Percentiles rank a stretch among this genome's conserved stretches.
These are phyloP conservation scores for Calonectria hawksworthii DNA, from an alignment of 2,329 filamentous ascomycete genomes.

Conservation along the genomic window DNA sequence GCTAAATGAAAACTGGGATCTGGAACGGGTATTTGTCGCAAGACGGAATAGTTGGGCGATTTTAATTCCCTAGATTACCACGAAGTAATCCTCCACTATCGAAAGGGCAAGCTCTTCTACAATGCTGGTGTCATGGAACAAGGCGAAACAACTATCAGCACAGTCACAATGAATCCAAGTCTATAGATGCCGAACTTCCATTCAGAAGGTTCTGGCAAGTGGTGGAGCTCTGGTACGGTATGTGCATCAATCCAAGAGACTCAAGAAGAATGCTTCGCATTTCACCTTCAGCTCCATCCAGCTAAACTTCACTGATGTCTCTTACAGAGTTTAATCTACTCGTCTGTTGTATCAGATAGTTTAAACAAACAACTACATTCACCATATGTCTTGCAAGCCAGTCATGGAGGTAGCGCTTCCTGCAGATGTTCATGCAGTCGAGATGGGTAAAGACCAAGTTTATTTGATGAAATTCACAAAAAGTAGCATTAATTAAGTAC, in stretches of 20 bases:
- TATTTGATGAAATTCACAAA: too few species aligned
- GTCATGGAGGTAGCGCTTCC: neutral
- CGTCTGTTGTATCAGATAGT: neutral
- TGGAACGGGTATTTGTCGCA: neutral
- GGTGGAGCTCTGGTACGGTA: neutral
- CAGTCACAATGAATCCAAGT: neutral
- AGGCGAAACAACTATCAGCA: neutral
- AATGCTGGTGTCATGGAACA: neutral
- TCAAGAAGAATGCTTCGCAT: neutral
- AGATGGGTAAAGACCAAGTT: neutral
- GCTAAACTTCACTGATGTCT: neutral
- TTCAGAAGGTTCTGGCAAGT: too few species aligned
- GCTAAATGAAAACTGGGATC: neutral
- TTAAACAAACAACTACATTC: accelerated
- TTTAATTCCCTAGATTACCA: neutral
- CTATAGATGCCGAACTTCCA: too few species aligned
- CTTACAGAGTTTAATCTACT: neutral
- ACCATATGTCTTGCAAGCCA: neutral
- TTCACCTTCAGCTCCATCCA: neutral
- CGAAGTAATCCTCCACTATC: neutral
- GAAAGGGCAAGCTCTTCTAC: neutral
- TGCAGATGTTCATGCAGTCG: too few species aligned
- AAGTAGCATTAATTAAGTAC: too few species aligned
- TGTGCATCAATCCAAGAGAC: neutral
- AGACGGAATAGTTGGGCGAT: neutral